These are phyloP conservation scores for Penicillium griseofulvum DNA, from an alignment of 2,329 filamentous ascomycete species.

Conservation along the genomic window DNA sequence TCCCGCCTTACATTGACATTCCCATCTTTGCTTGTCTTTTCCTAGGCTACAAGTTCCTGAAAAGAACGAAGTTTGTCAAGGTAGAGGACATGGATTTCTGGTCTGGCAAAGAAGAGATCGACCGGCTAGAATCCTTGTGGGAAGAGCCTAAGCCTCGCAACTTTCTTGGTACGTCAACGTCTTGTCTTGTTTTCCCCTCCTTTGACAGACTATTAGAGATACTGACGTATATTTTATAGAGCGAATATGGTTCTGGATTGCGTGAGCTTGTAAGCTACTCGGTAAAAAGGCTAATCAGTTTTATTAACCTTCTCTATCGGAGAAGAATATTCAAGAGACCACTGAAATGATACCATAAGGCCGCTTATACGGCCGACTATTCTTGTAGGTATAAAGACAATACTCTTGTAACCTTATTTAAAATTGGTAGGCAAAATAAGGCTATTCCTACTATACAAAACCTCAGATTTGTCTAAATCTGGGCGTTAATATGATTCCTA, in stretches of 20 bases:
- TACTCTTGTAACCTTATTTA: too few relatives aligned
- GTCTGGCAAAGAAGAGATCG: slow-evolving; percentile 26
- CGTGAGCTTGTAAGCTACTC: background rate
- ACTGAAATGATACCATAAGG: too few relatives aligned
- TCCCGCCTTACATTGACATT: slow-evolving; percentile 58
- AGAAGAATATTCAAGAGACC: too few relatives aligned
- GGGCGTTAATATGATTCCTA: too few relatives aligned
- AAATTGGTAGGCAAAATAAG: too few relatives aligned
- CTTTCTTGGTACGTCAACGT: slow-evolving; percentile 20
- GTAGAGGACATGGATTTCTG: slow-evolving; percentile 28
- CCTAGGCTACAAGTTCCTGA: slow-evolving; percentile 39
- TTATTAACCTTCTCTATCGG: background rate
- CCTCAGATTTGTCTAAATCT: too few relatives aligned
- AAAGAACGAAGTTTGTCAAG: slow-evolving; percentile 33
- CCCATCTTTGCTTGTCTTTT: slow-evolving; percentile 54
- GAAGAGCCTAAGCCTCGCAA: slow-evolving; percentile 33
- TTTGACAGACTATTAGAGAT: too few relatives aligned
- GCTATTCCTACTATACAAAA: too few relatives aligned
- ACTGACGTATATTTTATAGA: slow-evolving; percentile 14
- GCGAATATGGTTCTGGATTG: slow-evolving; percentile 37
- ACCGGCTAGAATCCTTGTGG: slow-evolving; percentile 28
- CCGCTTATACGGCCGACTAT: too few relatives aligned
- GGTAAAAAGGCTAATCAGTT: background rate
- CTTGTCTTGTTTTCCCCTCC: background rate
- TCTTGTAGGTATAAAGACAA: too few relatives aligned